Percentiles rank a stretch among this genome's conserved stretches.
Conservation (phyloP, 2,329 filamentous ascomycete species). For the Penicillium sclerotiorum region DNA sequence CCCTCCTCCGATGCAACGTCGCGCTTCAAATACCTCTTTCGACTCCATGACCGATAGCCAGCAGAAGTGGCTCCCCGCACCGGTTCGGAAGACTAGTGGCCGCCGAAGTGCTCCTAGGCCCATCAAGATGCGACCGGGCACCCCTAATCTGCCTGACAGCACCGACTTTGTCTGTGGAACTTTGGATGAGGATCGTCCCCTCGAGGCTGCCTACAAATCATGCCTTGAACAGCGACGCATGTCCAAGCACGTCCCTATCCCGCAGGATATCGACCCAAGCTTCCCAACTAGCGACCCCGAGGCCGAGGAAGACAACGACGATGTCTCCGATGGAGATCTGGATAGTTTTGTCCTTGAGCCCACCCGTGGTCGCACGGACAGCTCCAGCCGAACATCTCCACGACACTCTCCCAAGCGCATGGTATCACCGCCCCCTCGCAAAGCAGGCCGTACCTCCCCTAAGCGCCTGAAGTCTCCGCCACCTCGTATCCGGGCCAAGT, state of each 20-base stretch:
- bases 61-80: slow-evolving; percentile 34
- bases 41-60: slow-evolving; percentile 49
- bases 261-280: slow-evolving; percentile 97
- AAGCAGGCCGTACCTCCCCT: slow-evolving; percentile 61
- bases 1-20: slow-evolving; percentile 49
- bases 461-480: slow-evolving; percentile 71
- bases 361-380: slow-evolving; percentile 46
- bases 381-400: slow-evolving; percentile 54
- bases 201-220: slow-evolving; percentile 92
- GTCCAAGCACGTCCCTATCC: slow-evolving; percentile 77
- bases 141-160: slow-evolving; percentile 88
- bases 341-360: slow-evolving; percentile 59
- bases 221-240: slow-evolving; percentile 79
- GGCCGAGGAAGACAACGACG: slow-evolving; percentile 75
- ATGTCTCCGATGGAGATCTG: slow-evolving; percentile 56
- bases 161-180: slow-evolving; percentile 99
- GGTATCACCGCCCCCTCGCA: slow-evolving; percentile 56
- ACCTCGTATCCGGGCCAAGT: slow-evolving; percentile 55
- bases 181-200: slow-evolving; percentile 86
- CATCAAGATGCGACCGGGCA: slow-evolving; percentile 64
- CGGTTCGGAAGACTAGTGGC: slow-evolving; percentile 30
- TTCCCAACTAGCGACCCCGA: slow-evolving; percentile 95
- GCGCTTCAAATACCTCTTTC: slow-evolving; percentile 57
- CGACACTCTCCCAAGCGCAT: slow-evolving; percentile 64
- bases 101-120: slow-evolving; percentile 42